Base-by-base conservation (phyloP, 1,284 basidiomycete genomes). In the Melampsora americana region DNA sequence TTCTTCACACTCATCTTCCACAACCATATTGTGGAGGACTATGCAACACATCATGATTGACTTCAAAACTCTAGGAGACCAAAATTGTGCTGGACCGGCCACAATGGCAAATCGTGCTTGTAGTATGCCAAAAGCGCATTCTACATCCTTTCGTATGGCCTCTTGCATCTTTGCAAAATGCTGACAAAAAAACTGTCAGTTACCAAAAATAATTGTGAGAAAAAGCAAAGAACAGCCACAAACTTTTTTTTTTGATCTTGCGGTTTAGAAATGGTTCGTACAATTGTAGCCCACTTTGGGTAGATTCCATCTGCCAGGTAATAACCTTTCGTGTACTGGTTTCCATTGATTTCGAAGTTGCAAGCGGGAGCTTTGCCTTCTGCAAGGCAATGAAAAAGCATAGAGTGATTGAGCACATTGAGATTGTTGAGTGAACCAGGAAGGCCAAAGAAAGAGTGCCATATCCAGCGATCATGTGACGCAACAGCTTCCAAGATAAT, bases 221-320 rank as follows among this genome's bases (percentile, higher is more conserved):
- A 1, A 12, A 12, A 2, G 14, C 46, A 14, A 12, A 48, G n/a
- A n/a, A 1, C 14, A n/a, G n/a, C 14, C 1, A 61, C 59, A n/a
- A 12, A 61, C 59, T 61, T 1, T 12, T 61, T 61, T 12, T 14
- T 30, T 23, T 30, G 23, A 65, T 23, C 62, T 65, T 65, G 62
- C 16, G 6, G 62, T 14, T 65, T 12, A 30, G 16, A 14, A 11
- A 44, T 28, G 44, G 69, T 23, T 62, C 44, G 12, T 9, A 62
- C 28, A 7, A 62, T n/a, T 5, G 69, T 62, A 23, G 69, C 14
- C 69, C 69, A 42, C 26, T 59, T 20, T 42, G 6, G 39, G 18
- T 71, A 71, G 1, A 62, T 71, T 16, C 59, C 60, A 62, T 62
- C 60, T 16, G 23, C 53, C 5, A 71, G 59, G 56, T n/a, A n/a